phyloP scores from a whole-genome alignment of 1,139 yeast genomes.

The Suhomyces ambrosiae region DNA sequence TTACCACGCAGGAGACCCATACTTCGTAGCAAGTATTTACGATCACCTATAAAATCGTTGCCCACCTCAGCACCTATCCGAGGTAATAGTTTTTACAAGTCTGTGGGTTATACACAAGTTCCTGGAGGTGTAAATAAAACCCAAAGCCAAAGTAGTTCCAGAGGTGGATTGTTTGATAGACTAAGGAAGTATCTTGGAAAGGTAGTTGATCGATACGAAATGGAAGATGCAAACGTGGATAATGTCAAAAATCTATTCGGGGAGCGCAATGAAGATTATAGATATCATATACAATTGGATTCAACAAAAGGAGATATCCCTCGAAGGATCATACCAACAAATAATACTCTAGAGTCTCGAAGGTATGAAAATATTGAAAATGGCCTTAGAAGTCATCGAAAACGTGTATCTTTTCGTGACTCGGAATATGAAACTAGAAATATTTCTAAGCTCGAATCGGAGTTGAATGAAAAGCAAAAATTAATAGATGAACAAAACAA shows the following conservation, averaged over 20 bases:
- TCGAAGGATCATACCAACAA: too few species aligned
- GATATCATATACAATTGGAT: too few species aligned
- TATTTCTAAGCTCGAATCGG: conserved; percentile 3
- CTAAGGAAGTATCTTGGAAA: conserved; percentile 14
- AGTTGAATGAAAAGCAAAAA: conserved; percentile 1
- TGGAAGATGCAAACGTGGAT: conserved; percentile 14
- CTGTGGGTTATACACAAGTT: not conserved
- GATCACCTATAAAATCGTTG: conserved; percentile 13
- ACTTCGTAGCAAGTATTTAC: conserved; percentile 4
- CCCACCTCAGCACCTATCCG: conserved; percentile 3
- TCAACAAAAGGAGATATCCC: too few species aligned
- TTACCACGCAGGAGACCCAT: not conserved
- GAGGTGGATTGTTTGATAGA: conserved; percentile 11
- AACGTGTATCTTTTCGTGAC: not conserved
- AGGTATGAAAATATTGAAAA: not conserved
- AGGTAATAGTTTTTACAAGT: not conserved
- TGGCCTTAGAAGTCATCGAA: not conserved
- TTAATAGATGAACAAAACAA: not conserved
- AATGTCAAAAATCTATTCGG: conserved; percentile 8
- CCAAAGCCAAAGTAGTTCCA: not conserved
- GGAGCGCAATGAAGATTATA: too few species aligned
- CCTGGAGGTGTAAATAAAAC: not conserved
- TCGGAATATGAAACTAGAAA: not conserved
- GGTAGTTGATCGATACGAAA: conserved; percentile 13
- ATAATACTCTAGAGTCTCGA: too few species aligned